Base-by-base conservation (phyloP, 2,329 filamentous ascomycete genomes). In the Fusarium virguliforme region DNA sequence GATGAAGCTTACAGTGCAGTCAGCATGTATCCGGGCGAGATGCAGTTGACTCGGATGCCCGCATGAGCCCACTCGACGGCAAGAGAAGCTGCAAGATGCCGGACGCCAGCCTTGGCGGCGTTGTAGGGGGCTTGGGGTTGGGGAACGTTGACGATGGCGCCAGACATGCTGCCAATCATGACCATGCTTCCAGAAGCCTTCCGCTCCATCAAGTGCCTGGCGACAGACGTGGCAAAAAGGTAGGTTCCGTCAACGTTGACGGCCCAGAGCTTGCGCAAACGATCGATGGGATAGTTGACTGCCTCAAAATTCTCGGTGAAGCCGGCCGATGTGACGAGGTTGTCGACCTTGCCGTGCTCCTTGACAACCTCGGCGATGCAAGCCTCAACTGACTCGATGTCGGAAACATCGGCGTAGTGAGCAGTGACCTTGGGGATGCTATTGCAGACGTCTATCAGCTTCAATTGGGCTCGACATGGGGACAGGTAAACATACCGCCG, bases 301-400 rank as follows among this genome's bases (percentile, higher is more conserved):
- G 95, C 95, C 76, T 97, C 92, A 78, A 94, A 97, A 85, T 98
- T 98, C 85, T 98, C 95, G 13, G 94, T 96, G 84, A 98, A 97
- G 50, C 95, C 95, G 55, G 95, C 95, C n/a, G 94, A 97, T 28
- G 95, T 98, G 76, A 98, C 95, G 28, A 98, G 88, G 82, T 94
- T 91, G 83, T 97, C 94, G 75, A 98, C 94, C 81, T 92, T 92
- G 81, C 91, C 91, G 79, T 97, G 95, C 30, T 77, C 73, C 53
- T 76, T 69, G 38, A 82, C 69, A 35, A 82, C 88, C 67, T 94
- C 91, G 38, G 86, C 84, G 73, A 98, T 87, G 74, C 92, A 92
- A 34, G 85, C 82, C 64, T 92, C 90, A 68, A 98, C 95, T 7
- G 93, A 95, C 54, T 90, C 88, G 24, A 91, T 91, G 75, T 92